Evolutionary conservation across 345 rosid species (phyloP).

Genomic region (Rhodamnia argentea): DNA sequence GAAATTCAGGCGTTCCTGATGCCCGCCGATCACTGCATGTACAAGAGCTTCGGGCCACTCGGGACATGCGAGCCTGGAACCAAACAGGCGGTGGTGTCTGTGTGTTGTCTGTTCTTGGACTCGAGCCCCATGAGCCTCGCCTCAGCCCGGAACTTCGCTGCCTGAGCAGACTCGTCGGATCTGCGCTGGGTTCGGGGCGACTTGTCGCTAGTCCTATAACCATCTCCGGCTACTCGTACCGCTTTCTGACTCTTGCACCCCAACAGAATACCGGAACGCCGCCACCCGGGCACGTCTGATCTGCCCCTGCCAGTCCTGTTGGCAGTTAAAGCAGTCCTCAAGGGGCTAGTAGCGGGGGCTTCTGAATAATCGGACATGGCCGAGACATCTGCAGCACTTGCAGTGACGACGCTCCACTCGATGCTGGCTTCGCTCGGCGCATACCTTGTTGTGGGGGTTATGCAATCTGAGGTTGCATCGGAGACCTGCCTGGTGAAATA

Average conservation of each 20-base stretch:
- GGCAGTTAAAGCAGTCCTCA: background rate
- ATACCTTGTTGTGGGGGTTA: slow-evolving; percentile 36
- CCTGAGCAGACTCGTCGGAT: slow-evolving; percentile 2
- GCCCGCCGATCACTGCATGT: background rate
- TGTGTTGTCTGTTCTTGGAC: slow-evolving; percentile 14
- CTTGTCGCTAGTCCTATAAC: slow-evolving; percentile 21
- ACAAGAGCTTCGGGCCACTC: background rate
- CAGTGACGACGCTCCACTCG: slow-evolving; percentile 86
- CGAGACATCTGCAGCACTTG: slow-evolving; percentile 67
- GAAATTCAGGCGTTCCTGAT: background rate
- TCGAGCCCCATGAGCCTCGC: slow-evolving; percentile 23
- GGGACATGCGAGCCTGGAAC: background rate
- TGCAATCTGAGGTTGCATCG: slow-evolving; percentile 36
- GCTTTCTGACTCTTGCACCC: slow-evolving; percentile 76
- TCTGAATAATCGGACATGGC: slow-evolving; percentile 52
- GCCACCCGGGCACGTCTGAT: slow-evolving; percentile 16
- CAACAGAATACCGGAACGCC: slow-evolving; percentile 27
- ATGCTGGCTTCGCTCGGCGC: slow-evolving; percentile 90
- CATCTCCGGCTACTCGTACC: slow-evolving; percentile 50
- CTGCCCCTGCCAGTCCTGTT: slow-evolving; percentile 1
- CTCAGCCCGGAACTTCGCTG: slow-evolving; percentile 34
- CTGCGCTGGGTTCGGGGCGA: background rate
- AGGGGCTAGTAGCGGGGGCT: background rate
- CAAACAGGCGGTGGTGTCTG: background rate
- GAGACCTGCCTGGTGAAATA: slow-evolving; percentile 50